phyloP scores from a whole-genome alignment of 495 filamentous ascomycete species.

The Elasticomyces elasticus region DNA sequence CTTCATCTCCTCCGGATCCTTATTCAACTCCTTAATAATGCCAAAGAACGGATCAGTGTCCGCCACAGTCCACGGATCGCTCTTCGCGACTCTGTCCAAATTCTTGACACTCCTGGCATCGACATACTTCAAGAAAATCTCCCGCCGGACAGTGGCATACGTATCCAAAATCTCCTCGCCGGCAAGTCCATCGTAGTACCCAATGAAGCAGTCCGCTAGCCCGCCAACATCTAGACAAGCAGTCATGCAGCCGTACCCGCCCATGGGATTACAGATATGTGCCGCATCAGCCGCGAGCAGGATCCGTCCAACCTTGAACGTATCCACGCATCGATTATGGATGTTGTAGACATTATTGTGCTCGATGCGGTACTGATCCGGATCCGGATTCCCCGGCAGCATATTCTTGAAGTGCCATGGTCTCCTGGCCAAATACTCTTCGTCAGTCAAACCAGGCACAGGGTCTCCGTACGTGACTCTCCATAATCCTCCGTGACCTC shows the following conservation, averaged over 20 bases:
- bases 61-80: constrained; percentile 16
- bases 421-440: constrained; percentile 9
- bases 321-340: constrained; percentile 14
- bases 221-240: constrained; percentile 16
- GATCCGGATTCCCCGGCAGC: constrained; percentile 14
- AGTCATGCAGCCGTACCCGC: constrained; percentile 13
- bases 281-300: constrained; percentile 19
- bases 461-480: constrained; percentile 18
- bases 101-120: constrained; percentile 19
- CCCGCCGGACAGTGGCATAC: constrained; percentile 18
- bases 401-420: constrained; percentile 15
- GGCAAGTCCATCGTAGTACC: constrained; percentile 9
- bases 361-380: constrained; percentile 14
- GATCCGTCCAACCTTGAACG: constrained; percentile 14
- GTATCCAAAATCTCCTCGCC: constrained; percentile 18
- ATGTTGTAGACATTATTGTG: constrained; percentile 14
- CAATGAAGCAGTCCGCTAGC: constrained; percentile 20
- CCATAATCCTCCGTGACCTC: constrained; percentile 18
- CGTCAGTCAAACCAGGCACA: constrained; percentile 10
- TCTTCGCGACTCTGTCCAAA: constrained; percentile 11
- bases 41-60: constrained; percentile 18
- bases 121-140: constrained; percentile 23
- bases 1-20: constrained; percentile 9
- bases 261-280: constrained; percentile 7
- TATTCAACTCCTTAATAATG: constrained; percentile 15